Evolutionary conservation across 805 yeast species (phyloP).

Genomic region (Pichia scutulata): DNA sequence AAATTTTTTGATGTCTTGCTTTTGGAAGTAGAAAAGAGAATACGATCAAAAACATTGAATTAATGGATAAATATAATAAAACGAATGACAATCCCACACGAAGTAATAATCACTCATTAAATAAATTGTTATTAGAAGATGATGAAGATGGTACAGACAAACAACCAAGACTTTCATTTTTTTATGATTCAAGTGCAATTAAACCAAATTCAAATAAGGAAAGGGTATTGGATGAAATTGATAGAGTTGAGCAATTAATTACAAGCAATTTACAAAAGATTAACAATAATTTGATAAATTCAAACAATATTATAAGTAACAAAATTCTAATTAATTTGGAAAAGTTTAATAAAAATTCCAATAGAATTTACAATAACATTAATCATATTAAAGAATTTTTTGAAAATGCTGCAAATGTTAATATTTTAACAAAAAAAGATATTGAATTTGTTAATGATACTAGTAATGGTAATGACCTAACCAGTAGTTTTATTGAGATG

Average conservation of each 20-base stretch:
- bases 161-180: conserved; percentile 24
- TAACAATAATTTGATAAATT: conserved; percentile 61
- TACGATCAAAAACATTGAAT: neutral
- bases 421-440: conserved; percentile 17
- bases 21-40: neutral
- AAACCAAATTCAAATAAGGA: conserved; percentile 9
- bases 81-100: neutral
- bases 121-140: neutral
- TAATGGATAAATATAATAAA: neutral
- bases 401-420: conserved; percentile 38
- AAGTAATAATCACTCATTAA: neutral
- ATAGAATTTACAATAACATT: conserved; percentile 55
- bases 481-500: neutral
- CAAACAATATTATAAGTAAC: conserved; percentile 62
- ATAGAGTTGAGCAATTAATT: conserved; percentile 70
- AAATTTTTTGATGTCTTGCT: neutral
- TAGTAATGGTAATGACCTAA: neutral
- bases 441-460: neutral
- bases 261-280: conserved; percentile 72
- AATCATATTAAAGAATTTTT: conserved; percentile 73
- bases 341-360: conserved; percentile 50
- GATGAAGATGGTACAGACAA: conserved; percentile 15
- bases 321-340: conserved; percentile 61
- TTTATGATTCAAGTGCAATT: conserved; percentile 20
- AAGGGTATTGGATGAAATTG: conserved; percentile 36